Base-by-base conservation (phyloP, 164 flowering plant species). In the Dillenia turbinata region DNA sequence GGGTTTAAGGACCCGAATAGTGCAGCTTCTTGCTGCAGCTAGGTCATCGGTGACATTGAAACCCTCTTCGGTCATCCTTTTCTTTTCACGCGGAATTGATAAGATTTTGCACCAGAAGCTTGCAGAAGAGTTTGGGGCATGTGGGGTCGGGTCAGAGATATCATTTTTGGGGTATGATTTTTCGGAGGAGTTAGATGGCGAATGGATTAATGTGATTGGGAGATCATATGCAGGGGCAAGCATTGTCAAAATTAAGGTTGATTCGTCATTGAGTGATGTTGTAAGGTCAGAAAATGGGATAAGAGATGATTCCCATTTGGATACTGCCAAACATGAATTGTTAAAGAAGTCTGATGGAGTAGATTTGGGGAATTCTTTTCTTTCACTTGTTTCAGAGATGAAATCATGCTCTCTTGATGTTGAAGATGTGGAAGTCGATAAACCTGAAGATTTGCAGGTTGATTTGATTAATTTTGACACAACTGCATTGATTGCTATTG, bases 401-500 rank as follows among this genome's bases (percentile, higher is more conserved):
- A 73, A 69, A 57, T 64, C 69, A 1, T 57, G 13, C 44, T 49
- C 69, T 1, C 9, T 51, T 52, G 72, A 69, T 64, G 63, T 14
- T 9, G 60, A 65, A 50, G 56, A 60, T 44, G 52, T 54, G 48
- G 70, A 58, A 45, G 59, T 63, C 66, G 40, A 69, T 64, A 47
- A 26, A 54, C 19, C 62, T 14, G 71, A 63, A 26, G 55, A 19
- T 46, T 26, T 74, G n/a, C 49, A 53, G 45, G 75, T 75, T 49
- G 67, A 58, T 64, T 52, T 86, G 48, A 19, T 88, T 58, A 94
- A 91, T 75, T 85, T 94, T 79, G 97, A 89, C 63, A 94, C 99
- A 10, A 91, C 99, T 17, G 90, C 96, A 59, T 76, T 94, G 78
- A 71, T 94, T 72, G 97, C 99, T 53, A 65, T 91, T 70, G 88